Base-by-base conservation (phyloP, 163 green algal species). In the Trebouxiophyceae sp. region DNA sequence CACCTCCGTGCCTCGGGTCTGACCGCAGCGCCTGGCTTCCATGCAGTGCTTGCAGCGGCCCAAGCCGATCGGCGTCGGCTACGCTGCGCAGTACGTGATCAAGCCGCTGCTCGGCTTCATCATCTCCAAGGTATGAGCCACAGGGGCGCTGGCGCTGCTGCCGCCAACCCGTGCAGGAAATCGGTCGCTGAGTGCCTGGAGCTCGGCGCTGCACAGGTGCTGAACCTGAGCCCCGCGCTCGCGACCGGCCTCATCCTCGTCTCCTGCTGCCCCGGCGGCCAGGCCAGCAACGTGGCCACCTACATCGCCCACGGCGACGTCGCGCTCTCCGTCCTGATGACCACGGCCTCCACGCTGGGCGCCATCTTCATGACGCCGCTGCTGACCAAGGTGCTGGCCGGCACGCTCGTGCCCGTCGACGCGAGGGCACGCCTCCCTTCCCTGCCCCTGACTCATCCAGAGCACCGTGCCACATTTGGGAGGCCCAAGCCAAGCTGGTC, bases 301-400 rank as follows among this genome's bases (percentile, higher is more conserved):
- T 86, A 80, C 69, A 83, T 91, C 46, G 84, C 82, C 4, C 60
- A 82, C 39, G 84, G 84, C 20, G 82, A 89, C 60, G 80, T 89
- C 33, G 80, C 82, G 22, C 76, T 97, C 47, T 92, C 81, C 20
- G 87, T 96, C 58, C 65, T 89, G 12, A 90, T 93, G 84, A 93
- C 85, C 7, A 86, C 86, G 24, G 74, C 70, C 5, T 82, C 67
- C 34, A 87, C 79, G 0, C 60, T 87, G 45, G 73, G 79, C 16
- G 86, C 86, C 5, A 78, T 89, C 44, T 54, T 92, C 33, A 78
- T 87, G 70, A 96, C 89, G 3, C 89, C 89, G 0, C 58, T 89
- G 22, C 79, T 96, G 33, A 94, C 87, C 29, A 84, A 82, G 27
- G 44, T 87, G 19, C 77, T 96, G 45, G 83, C 91, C n/a, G 86